phyloP scores from a whole-genome alignment of 2,329 filamentous ascomycete genomes.

The Paecilomyces sp. region DNA sequence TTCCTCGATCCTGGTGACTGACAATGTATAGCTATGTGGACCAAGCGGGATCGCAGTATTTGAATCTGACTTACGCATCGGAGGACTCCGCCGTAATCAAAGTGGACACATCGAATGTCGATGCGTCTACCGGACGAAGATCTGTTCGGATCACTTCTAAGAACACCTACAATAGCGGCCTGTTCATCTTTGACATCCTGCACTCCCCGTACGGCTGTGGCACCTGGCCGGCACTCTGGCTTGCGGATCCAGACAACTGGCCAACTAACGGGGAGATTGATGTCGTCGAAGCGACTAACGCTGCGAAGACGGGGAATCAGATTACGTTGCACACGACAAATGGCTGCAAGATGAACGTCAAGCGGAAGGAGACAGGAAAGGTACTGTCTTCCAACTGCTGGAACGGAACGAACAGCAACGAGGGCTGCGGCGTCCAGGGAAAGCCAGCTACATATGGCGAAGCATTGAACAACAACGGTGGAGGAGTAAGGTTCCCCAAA shows the following conservation, averaged over 20 bases:
- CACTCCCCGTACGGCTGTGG: slow-evolving; percentile 59
- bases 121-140: slow-evolving; percentile 54
- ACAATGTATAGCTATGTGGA: slow-evolving; percentile 31
- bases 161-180: slow-evolving; percentile 51
- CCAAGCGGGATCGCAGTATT: slow-evolving; percentile 19
- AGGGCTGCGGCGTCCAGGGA: slow-evolving; percentile 51
- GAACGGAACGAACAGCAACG: slow-evolving; percentile 45
- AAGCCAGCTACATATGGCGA: slow-evolving; percentile 42
- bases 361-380: slow-evolving; percentile 47
- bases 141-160: slow-evolving; percentile 59
- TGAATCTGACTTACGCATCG: slow-evolving; percentile 57
- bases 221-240: slow-evolving; percentile 61
- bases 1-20: slow-evolving; percentile 7
- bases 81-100: slow-evolving; percentile 47
- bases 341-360: slow-evolving; percentile 48
- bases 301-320: slow-evolving; percentile 48
- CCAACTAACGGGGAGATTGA: slow-evolving; percentile 60
- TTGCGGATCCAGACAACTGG: slow-evolving; percentile 56
- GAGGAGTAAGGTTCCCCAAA: slow-evolving; percentile 35
- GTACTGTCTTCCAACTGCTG: slow-evolving; percentile 42
- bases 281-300: slow-evolving; percentile 54
- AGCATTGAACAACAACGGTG: slow-evolving; percentile 47
- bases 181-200: slow-evolving; percentile 62
- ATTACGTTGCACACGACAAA: slow-evolving; percentile 54
- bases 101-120: slow-evolving; percentile 55